Conservation (phyloP, 495 filamentous ascomycete species). For the Xylaria castorea region DNA sequence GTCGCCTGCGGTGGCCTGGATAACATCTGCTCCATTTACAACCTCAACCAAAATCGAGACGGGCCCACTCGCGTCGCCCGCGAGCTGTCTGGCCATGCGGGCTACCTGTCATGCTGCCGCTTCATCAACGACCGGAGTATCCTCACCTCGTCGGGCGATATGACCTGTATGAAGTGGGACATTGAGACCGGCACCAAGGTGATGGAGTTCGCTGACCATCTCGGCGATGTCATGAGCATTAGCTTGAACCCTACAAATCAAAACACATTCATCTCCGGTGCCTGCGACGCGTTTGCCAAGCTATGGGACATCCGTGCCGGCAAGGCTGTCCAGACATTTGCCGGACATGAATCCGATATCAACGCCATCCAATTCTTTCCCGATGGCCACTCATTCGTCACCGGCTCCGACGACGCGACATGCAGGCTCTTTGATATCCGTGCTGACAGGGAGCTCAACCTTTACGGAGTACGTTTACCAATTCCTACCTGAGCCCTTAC, state of each 20-base stretch:
- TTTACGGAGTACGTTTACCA: slow-evolving; percentile 78
- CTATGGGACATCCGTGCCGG: slow-evolving; percentile 98
- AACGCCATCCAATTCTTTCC: slow-evolving; percentile 99
- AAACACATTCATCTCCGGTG: slow-evolving; percentile 97
- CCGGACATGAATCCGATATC: slow-evolving; percentile 98
- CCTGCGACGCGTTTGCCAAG: slow-evolving; percentile 98
- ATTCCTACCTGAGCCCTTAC: slow-evolving; percentile 2
- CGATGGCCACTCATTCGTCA: slow-evolving; percentile 97
- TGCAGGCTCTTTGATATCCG: slow-evolving; percentile 98
- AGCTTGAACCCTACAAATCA: slow-evolving; percentile 99
- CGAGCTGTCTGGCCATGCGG: slow-evolving; percentile 95
- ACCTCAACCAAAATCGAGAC: slow-evolving; percentile 90
- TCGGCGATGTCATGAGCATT: slow-evolving; percentile 99
- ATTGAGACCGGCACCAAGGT: slow-evolving; percentile 97
- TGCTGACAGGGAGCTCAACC: slow-evolving; percentile 94
- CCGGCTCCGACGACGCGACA: slow-evolving; percentile 96
- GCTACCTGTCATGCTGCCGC: slow-evolving; percentile 96
- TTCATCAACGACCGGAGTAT: slow-evolving; percentile 99
- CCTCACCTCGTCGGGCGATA: slow-evolving; percentile 96
- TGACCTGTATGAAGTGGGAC: slow-evolving; percentile 99
- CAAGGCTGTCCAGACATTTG: slow-evolving; percentile 98
- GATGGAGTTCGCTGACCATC: slow-evolving; percentile 97
- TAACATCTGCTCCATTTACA: slow-evolving; percentile 99
- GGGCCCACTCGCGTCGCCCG: slow-evolving; percentile 95
- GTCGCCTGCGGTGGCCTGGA: slow-evolving; percentile 98